Evolutionary conservation across 108 stramenopile species (phyloP), one percentile per base, ranked within the genome.

Genomic region (Pseudonitzschia delicatissima): DNA sequence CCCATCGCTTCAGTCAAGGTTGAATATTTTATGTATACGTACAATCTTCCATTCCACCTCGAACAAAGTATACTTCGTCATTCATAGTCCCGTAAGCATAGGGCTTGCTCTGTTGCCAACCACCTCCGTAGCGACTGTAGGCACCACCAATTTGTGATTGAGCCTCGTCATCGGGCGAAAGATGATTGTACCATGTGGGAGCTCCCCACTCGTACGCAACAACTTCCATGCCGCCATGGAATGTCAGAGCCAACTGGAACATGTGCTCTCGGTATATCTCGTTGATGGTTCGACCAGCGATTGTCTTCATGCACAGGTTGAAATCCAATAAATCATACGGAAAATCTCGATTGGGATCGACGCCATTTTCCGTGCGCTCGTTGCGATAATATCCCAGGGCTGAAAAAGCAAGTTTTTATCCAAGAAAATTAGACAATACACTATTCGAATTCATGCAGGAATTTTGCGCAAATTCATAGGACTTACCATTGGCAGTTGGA

Each of bases 1-100:
- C 20, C 7, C 15, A 49, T 7, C n/a, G 48, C n/a, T n/a, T 21
- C 48, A 20, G 8, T 20, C 48, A 20, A 49, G 48, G 21, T 49
- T 21, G 31, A 13, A 53, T 42, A 15, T 11, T 42, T 11, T 42
- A 42, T 42, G 40, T 13, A 27, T 17, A 64, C 45, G 35, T 61
- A 61, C 60, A 88, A 77, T 97, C 96, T 71, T 98, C 96, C 95
- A 98, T 96, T n/a, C 96, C 96, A 31, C 97, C 98, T 25, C 86
- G 51, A 26, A 99, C 98, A 21, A 93, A 92, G 64, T 99, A 99
- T 8, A 99, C 96, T 32, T 91, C 51, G 68, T 82, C 66, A 77
- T 96, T 94, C 83, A 93, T 92, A 17, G 83, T 80, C 15, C 78
- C 81, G 51, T 76, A 68, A 4, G 71, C 40, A 57, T 93, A 93